Evolutionary conservation across 2,329 filamentous ascomycete species (phyloP).

Genomic region (Madurella fahalii): DNA sequence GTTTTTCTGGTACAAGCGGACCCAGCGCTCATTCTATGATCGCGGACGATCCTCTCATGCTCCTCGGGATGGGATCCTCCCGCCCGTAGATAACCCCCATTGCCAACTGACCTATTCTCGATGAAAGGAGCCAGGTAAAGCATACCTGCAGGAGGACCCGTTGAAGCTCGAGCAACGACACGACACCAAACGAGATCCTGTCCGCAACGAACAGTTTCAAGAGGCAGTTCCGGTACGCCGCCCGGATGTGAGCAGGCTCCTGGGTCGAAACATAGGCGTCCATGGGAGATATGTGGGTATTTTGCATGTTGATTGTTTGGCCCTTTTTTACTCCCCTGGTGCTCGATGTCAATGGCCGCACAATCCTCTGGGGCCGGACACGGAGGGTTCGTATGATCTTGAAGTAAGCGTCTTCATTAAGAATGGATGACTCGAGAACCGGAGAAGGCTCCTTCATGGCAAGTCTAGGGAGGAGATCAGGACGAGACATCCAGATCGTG

Average conservation of each 20-base stretch:
- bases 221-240: conserved; percentile 37
- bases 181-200: conserved; percentile 36
- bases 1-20: not conserved
- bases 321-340: conserved; percentile 19
- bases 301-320: conserved; percentile 39
- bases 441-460: conserved; percentile 39
- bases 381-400: conserved; percentile 43
- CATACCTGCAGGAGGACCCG: conserved; percentile 32
- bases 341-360: conserved; percentile 40
- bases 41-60: not conserved
- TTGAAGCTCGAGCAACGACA: conserved; percentile 32
- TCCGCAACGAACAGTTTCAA: conserved; percentile 44
- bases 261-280: conserved; percentile 44
- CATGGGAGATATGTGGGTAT: conserved; percentile 48
- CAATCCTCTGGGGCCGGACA: conserved; percentile 38
- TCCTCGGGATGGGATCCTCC: not conserved
- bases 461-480: conserved; percentile 46
- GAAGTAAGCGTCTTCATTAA: conserved; percentile 40
- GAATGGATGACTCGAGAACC: conserved; percentile 33
- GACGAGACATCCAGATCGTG: conserved; percentile 55
- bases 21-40: not conserved
- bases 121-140: conserved; percentile 33
- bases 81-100: not conserved
- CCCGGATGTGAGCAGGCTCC: conserved; percentile 28
- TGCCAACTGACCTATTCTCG: conserved; percentile 2